These are phyloP conservation scores for Wickerhamomyces sydowiorum DNA, from an alignment of 805 yeast species.

Conservation along the genomic window DNA sequence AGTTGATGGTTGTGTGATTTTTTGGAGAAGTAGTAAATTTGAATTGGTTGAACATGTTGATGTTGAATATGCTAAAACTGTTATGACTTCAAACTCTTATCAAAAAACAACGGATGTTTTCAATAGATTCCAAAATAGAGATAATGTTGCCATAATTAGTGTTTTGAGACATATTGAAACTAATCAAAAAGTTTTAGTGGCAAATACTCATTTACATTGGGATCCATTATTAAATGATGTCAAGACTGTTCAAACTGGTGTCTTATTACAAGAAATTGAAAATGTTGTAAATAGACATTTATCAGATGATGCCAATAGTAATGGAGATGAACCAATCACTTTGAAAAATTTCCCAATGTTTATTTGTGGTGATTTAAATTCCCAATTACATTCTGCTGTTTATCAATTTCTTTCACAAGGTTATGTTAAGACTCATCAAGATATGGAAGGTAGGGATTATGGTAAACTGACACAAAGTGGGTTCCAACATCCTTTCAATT, in stretches of 20 bases:
- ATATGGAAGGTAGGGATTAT: slow-evolving; percentile 80
- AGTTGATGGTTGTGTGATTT: slow-evolving; percentile 98
- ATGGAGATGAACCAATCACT: slow-evolving; percentile 1
- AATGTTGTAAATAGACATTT: slow-evolving; percentile 39
- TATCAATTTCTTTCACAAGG: slow-evolving; percentile 86
- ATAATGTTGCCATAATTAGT: slow-evolving; percentile 79
- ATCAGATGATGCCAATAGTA: no score
- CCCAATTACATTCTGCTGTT: slow-evolving; percentile 83
- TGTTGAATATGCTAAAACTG: slow-evolving; percentile 78
- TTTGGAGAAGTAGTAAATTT: slow-evolving; percentile 67
- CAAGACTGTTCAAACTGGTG: slow-evolving; percentile 91
- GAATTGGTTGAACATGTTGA: slow-evolving; percentile 62
- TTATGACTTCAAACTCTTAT: slow-evolving; percentile 77
- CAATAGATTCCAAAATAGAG: slow-evolving; percentile 94
- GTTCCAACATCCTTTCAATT: slow-evolving; percentile 70
- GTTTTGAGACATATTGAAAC: slow-evolving; percentile 68
- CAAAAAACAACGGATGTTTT: slow-evolving; percentile 92
- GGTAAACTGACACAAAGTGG: slow-evolving; percentile 90
- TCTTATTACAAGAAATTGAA: slow-evolving; percentile 83
- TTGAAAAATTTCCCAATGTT: slow-evolving; percentile 65
- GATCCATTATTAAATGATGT: slow-evolving; percentile 96
- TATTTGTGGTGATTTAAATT: slow-evolving; percentile 95
- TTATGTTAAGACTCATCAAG: slow-evolving; percentile 68
- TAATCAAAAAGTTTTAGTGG: slow-evolving; percentile 67
- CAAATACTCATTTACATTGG: slow-evolving; percentile 97